Base-by-base conservation (phyloP, 2,329 filamentous ascomycete genomes). In the Blastomyces emzantsi region DNA sequence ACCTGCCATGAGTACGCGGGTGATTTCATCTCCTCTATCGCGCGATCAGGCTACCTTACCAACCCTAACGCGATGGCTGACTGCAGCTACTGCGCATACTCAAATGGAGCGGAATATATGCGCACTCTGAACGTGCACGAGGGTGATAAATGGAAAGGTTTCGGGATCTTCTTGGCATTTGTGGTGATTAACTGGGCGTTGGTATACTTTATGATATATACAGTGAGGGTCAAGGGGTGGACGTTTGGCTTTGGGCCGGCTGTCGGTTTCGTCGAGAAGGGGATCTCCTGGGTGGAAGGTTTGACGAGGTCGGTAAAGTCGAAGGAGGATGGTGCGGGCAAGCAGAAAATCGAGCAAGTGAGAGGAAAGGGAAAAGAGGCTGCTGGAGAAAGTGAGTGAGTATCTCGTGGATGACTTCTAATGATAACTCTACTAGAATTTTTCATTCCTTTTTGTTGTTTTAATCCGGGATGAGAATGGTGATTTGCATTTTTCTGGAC, bases 1-100 rank as follows among this genome's bases (percentile, higher is more conserved):
- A 89, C 87, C 0, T 93, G 90, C 69, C 69, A 70, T 0, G 71
- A 81, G 0, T 92, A 92, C 70, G 88, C 88, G 0, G 79, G 79
- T 5, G 76, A 76, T 11, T 92, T 87, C 68, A 80, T 86, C 58
- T 62, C 63, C 3, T 64, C 75, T 0, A 71, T 78, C 49, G 15
- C 64, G 66, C 7, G 89, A 88, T 85, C 84, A 0, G 69, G 73
- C 0, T 70, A 85, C 60, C 74, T 90, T 1, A 67, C 83, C 60
- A 89, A 89, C 68, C 85, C 87, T 0, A 79, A 84, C 3, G 85
- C 82, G 0, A 84, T 77, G 0, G 69, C 73, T 0, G 77, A 73
- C 0, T 90, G 88, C 71, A 73, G 74, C 17, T 61, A 61, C 57
- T 65, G 64, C 39, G 51, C 58, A 6, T 64, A 30, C 39, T 47